Evolutionary conservation across 306 rosid species (phyloP).

Genomic region (Vigna unguiculata): DNA sequence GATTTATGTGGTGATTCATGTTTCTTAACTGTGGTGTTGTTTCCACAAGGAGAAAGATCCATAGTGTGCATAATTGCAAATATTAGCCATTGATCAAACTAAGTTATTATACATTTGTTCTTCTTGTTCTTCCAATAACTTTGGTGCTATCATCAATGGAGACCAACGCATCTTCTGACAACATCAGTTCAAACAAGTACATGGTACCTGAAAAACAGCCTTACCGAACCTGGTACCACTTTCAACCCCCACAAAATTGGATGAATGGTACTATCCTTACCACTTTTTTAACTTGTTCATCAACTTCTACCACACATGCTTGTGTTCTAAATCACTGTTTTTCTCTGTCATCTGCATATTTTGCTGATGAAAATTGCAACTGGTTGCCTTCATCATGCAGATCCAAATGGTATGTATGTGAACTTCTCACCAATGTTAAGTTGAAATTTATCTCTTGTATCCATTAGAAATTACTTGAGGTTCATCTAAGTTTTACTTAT

Average conservation of each 20-base stretch:
- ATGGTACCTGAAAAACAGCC: conserved; percentile 45
- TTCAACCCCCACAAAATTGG: conserved; percentile 59
- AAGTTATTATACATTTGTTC: background rate
- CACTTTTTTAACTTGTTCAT: background rate
- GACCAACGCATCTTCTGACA: background rate
- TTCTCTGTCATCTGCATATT: conserved; percentile 41
- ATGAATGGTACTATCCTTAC: conserved; percentile 50
- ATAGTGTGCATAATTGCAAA: background rate
- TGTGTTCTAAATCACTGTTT: background rate
- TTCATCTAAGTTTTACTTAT: background rate
- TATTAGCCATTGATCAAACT: background rate
- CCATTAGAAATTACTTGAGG: background rate
- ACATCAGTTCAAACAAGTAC: background rate
- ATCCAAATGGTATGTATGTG: conserved; percentile 59
- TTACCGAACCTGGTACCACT: conserved; percentile 54
- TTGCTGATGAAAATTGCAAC: conserved; percentile 38
- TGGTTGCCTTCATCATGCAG: conserved; percentile 49
- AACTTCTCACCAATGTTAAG: background rate
- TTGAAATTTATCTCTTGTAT: background rate
- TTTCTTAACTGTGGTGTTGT: background rate
- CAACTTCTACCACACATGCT: background rate
- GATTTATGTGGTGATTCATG: background rate
- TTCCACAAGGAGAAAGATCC: background rate
- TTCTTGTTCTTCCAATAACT: background rate
- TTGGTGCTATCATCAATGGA: conserved; percentile 14